phyloP scores from a whole-genome alignment of 768 basidiomycete species.

The Daedaleopsis sinensis region DNA sequence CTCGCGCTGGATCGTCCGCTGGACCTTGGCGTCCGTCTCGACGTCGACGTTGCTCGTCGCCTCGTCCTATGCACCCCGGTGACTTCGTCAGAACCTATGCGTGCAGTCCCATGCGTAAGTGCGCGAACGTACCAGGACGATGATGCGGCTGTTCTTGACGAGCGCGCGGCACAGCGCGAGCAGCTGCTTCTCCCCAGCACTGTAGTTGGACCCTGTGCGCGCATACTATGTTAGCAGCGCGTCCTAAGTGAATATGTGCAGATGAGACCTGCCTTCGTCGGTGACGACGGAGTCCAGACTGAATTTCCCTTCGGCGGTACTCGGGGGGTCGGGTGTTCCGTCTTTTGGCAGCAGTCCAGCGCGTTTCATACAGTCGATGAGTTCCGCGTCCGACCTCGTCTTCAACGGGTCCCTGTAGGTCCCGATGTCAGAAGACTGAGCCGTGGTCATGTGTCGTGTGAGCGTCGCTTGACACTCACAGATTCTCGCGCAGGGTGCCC shows the following conservation, averaged over 20 bases:
- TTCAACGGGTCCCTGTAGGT: constrained; percentile 60
- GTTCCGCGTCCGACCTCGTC: constrained; percentile 50
- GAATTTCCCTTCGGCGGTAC: constrained; percentile 58
- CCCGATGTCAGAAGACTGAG: constrained; percentile 56
- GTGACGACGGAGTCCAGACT: constrained; percentile 61
- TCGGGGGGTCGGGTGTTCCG: constrained; percentile 45
- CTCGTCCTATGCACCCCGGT: constrained; percentile 49
- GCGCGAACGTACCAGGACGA: constrained; percentile 57
- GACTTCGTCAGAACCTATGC: background rate
- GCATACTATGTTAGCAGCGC: background rate
- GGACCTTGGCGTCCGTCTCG: constrained; percentile 87
- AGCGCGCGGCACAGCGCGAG: constrained; percentile 84
- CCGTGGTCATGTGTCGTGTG: background rate
- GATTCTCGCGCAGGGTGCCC: constrained; percentile 72
- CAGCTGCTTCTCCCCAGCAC: constrained; percentile 84
- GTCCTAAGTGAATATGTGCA: background rate
- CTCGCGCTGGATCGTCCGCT: constrained; percentile 82
- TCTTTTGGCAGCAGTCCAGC: constrained; percentile 61
- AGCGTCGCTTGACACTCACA: constrained; percentile 41
- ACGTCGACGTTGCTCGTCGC: constrained; percentile 88
- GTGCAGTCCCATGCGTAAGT: constrained; percentile 24
- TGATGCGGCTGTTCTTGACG: constrained; percentile 68
- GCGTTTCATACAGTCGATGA: constrained; percentile 60
- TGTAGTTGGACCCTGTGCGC: constrained; percentile 44
- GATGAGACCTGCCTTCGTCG: constrained; percentile 52